Evolutionary conservation across 148 eudicot species (phyloP).

Genomic region (Fagopyrum homotropicum): DNA sequence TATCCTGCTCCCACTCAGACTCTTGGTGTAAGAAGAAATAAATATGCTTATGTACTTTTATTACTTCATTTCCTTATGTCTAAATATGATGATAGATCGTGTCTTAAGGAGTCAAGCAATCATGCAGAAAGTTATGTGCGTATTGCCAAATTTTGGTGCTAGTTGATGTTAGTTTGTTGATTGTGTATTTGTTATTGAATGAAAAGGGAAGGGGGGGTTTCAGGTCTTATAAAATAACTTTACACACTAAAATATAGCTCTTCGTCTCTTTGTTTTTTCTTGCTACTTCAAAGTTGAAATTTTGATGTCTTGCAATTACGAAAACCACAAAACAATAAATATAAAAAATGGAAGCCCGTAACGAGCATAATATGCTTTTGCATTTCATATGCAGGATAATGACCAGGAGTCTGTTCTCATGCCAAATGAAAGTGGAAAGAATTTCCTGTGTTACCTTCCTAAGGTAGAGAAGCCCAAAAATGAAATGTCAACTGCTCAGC

Average conservation of each 20-base stretch:
- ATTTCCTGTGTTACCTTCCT: slow-evolving; percentile 69
- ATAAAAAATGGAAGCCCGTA: background rate
- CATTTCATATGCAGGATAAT: slow-evolving; percentile 41
- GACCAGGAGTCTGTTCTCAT: slow-evolving; percentile 73
- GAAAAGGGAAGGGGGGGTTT: background rate
- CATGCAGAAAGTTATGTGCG: background rate
- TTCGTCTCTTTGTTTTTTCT: background rate
- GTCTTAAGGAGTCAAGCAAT: background rate
- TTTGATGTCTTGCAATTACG: background rate
- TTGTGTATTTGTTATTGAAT: background rate
- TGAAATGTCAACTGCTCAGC: slow-evolving; percentile 50
- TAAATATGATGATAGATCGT: background rate
- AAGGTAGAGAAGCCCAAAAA: slow-evolving; percentile 71
- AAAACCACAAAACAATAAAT: background rate
- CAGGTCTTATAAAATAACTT: background rate
- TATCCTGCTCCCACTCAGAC: too few relatives aligned
- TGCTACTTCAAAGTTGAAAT: background rate
- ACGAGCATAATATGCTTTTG: background rate
- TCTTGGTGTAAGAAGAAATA: too few relatives aligned
- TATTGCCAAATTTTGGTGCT: background rate
- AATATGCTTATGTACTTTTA: too few relatives aligned
- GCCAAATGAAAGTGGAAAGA: slow-evolving; percentile 69
- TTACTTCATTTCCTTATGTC: background rate
- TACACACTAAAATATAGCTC: background rate
- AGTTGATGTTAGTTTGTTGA: background rate